A percentile compares a stretch with the other conserved stretches of the same genome.
These are phyloP conservation scores for Phytophthora pluvialis DNA, from an alignment of 352 stramenopile genomes.

Conservation along the genomic window DNA sequence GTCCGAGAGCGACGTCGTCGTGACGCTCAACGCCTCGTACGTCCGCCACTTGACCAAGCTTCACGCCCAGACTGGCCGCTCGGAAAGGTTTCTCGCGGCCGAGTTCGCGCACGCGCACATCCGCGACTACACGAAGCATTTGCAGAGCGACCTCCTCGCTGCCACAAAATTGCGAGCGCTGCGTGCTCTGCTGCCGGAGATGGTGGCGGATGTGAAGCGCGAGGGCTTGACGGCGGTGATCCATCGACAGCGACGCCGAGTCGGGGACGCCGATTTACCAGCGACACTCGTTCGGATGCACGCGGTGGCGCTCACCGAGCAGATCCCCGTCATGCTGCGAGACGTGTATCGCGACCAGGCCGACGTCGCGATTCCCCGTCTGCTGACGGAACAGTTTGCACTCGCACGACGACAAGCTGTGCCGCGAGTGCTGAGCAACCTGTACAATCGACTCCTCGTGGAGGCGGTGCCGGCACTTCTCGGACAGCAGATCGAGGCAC, in stretches of 20 bases:
- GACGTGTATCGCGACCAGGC: constrained; percentile 74
- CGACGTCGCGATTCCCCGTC: constrained; percentile 46
- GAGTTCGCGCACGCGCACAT: constrained; percentile 68
- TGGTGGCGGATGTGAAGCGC: constrained; percentile 36
- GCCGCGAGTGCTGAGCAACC: constrained; percentile 64
- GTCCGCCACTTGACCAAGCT: constrained; percentile 59
- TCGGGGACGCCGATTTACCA: constrained; percentile 57
- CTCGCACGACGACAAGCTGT: constrained; percentile 48
- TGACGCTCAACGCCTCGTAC: constrained; percentile 71
- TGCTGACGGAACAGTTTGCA: constrained; percentile 29
- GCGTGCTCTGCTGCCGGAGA: constrained; percentile 47
- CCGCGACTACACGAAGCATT: constrained; percentile 42
- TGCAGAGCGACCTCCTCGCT: constrained; percentile 60
- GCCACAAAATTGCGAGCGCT: constrained; percentile 63
- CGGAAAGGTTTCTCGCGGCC: constrained; percentile 65
- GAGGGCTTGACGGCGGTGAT: constrained; percentile 56
- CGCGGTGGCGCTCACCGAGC: constrained; percentile 55
- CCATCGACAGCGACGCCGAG: constrained; percentile 42
- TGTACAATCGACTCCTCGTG: constrained; percentile 52
- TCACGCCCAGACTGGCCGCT: constrained; percentile 39
- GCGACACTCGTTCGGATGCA: constrained; percentile 53
- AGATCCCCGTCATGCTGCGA: constrained; percentile 63
- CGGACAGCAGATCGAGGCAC: constrained; percentile 42
- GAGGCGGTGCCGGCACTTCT: constrained; percentile 60
- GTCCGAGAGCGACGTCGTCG: constrained; percentile 53